phyloP scores from a whole-genome alignment of 148 eudicot species.

The Camellia granthamiana region DNA sequence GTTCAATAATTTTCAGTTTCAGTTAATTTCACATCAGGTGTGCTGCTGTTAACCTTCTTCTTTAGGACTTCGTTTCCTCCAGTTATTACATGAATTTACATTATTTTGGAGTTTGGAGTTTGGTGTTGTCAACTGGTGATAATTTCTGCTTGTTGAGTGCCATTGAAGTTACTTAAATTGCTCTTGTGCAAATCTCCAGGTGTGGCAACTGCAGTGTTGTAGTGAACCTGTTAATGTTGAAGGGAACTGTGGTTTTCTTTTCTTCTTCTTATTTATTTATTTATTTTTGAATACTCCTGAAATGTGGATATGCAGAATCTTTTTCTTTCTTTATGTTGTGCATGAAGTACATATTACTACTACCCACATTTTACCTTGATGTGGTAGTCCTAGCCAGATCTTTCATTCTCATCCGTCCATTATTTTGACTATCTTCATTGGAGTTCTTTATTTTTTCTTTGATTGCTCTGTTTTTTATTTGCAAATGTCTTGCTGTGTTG shows the following conservation, averaged over 20 bases:
- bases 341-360: background rate
- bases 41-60: constrained; percentile 8
- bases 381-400: background rate
- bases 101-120: background rate
- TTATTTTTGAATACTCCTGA: background rate
- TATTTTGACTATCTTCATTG: background rate
- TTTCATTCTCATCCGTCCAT: background rate
- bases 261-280: background rate
- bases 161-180: background rate
- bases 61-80: background rate
- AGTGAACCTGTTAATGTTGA: background rate
- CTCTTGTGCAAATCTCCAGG: background rate
- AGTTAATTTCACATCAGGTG: constrained; percentile 94
- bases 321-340: background rate
- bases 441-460: background rate
- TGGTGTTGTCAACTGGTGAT: constrained; percentile 4
- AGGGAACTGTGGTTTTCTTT: background rate
- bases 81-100: background rate
- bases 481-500: background rate
- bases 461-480: background rate
- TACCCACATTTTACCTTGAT: background rate
- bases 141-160: background rate
- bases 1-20: constrained; percentile 96
- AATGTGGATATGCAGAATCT: background rate
- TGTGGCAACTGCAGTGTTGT: background rate